Evolutionary conservation across 306 rosid genomes (phyloP).

Genomic region (Prunus campanulata): DNA sequence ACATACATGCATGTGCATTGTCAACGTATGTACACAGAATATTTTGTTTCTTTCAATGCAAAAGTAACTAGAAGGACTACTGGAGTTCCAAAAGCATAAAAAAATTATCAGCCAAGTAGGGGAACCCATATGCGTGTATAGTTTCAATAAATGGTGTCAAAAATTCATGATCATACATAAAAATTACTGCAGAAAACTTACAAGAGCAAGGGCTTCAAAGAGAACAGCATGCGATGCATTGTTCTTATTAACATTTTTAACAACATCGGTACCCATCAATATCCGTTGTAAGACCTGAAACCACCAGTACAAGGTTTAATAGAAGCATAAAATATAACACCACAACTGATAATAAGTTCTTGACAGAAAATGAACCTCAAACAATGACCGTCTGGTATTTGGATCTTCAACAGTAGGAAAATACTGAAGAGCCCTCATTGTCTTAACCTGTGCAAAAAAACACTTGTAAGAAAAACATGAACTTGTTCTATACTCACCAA

Average conservation of each 20-base stretch:
- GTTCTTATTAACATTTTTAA: constrained; percentile 97
- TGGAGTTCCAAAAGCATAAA: background rate
- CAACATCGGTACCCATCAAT: constrained; percentile 99
- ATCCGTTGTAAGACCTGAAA: constrained; percentile 97
- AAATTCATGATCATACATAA: background rate
- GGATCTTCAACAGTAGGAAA: constrained; percentile 97
- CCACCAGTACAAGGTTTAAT: constrained; percentile 27
- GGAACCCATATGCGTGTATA: background rate
- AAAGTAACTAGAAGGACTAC: background rate
- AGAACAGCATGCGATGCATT: constrained; percentile 99
- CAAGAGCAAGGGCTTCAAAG: constrained; percentile 99
- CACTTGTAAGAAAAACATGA: constrained; percentile 17
- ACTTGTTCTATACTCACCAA: constrained; percentile 4
- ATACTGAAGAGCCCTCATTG: constrained; percentile 99
- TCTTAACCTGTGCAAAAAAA: constrained; percentile 69
- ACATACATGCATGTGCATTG: background rate
- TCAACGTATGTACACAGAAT: background rate
- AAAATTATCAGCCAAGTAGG: background rate
- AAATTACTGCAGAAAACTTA: constrained; percentile 36
- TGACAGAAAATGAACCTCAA: constrained; percentile 64
- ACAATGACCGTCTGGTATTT: constrained; percentile 91
- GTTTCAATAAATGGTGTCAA: background rate
- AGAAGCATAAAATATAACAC: constrained; percentile 11
- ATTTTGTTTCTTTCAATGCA: background rate
- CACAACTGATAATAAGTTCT: background rate